Evolutionary conservation across 2,329 filamentous ascomycete species (phyloP), one percentile per base, ranked within the genome.

Genomic region (Fusarium longipes): DNA sequence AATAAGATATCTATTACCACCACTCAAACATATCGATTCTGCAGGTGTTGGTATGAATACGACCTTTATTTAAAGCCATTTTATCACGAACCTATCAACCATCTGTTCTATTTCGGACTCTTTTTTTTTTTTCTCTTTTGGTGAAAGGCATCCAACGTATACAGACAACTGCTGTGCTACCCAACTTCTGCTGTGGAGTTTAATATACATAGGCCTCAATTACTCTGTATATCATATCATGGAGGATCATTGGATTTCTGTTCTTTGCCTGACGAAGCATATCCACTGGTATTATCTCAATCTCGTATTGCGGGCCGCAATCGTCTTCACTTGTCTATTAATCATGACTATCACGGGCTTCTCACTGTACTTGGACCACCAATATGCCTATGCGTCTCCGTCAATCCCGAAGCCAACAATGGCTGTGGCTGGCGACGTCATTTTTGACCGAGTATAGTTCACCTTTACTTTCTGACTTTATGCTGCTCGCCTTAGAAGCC

Each of bases 271-370:
- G 27, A 9, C 33, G 35, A 35, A 39, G 15, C 18, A 39, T 24
- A 45, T 51, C 44, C 18, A 22, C 40, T 42, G 38, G 48, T 45
- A 51, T 40, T 45, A 25, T 36, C 14, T 24, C 40, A 20, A 27
- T 25, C 49, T 63, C 55, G 42, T 52, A 55, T 63, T 36, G 44
- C 47, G 38, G 55, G 51, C 61, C 48, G 18, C 20, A 42, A 36
- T 43, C 24, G 18, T 52, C 44, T 40, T 58, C 27, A 29, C 38
- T 35, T 57, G 20, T 39, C 49, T 29, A 36, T 30, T 47, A 27
- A 57, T 53, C 20, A 49, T 39, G 39, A 50, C 32, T 35, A 30
- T 29, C 30, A 29, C 22, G 30, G n/a, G 15, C 38, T 24, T 27
- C 22, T 47, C n/a, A 8, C 20, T 24, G 35, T n/a, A 39, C 54